phyloP scores from a whole-genome alignment of 768 basidiomycete species.

The Suillus americanus region DNA sequence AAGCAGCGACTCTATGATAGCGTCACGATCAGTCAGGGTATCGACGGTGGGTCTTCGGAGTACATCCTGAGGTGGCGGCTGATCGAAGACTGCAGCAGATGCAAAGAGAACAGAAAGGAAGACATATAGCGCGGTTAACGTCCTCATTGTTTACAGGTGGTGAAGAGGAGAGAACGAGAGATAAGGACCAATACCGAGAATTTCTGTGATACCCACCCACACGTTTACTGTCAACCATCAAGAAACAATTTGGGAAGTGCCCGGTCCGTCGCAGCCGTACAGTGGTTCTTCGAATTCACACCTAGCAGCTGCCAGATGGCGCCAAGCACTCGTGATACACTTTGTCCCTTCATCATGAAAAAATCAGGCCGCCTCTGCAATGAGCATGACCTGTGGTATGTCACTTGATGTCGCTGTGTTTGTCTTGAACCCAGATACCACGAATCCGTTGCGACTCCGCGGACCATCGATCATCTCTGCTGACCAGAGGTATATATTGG shows the following conservation, averaged over 20 bases:
- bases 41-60: background rate
- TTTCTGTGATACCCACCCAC: background rate
- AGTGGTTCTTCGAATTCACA: too few relatives aligned
- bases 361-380: background rate
- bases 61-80: background rate
- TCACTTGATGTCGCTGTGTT: background rate
- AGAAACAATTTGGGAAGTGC: too few relatives aligned
- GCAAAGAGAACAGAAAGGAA: background rate
- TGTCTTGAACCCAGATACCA: background rate
- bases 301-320: too few relatives aligned
- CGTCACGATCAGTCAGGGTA: background rate
- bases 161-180: background rate
- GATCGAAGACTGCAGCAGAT: background rate
- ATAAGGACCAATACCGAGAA: background rate
- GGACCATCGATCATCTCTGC: background rate
- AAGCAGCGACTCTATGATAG: slow-evolving; percentile 8
- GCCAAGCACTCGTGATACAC: too few relatives aligned
- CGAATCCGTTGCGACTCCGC: background rate
- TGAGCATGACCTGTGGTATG: too few relatives aligned
- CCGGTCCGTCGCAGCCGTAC: too few relatives aligned
- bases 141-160: background rate
- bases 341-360: slow-evolving; percentile 23
- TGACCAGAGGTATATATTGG: background rate
- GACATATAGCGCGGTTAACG: background rate
- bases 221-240: background rate